Base-by-base conservation (phyloP, 1,139 yeast species). In the Suhomyces atakaporum region DNA sequence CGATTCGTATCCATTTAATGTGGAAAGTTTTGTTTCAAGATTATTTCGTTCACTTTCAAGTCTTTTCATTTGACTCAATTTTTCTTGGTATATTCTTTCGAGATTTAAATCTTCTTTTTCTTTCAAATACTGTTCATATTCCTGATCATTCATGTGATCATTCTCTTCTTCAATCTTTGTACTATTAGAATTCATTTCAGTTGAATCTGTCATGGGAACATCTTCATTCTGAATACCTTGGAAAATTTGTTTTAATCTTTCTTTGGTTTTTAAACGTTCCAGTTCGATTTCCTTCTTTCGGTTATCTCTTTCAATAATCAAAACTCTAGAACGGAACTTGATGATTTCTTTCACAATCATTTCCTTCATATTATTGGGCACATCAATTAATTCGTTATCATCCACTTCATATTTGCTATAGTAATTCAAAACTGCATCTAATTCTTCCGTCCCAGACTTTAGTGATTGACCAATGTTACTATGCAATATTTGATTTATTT, bases 361-460 rank as follows among this genome's bases (percentile, higher is more conserved):
- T n/a, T 79, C 82, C 31, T 78, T 61, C 62, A 78, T 66, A 27
- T 75, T 74, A 23, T 65, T 62, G 2, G 90, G 89, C 5, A 84
- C 75, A 49, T 81, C 90, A 11, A 74, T 64, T 40, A 84, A 56
- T 45, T 83, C 88, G 40, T 66, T 64, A 14, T 73, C 64, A 52
- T 84, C 87, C 15, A 84, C 77, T 37, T 72, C 67, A 50, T 84
- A 83, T 20, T 63, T 53, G 21, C 51, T 54, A 47, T 65, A 67
- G 44, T 63, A 63, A 22, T 60, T 55, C 50, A 62, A 49, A 3
- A 60, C 68, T 38, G 61, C 60, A 39, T 66, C 71, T 30, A 65
- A 47, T 36, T 64, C 72, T 35, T 64, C 69, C 2, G 63, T 56
- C 3, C 66, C 68, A 7, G 59, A 46, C n/a, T 44, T 48, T 7